Evolutionary conservation across 2,329 filamentous ascomycete species (phyloP), one percentile per base, ranked within the genome.

Genomic region (Ophiocordyceps sinensis): DNA sequence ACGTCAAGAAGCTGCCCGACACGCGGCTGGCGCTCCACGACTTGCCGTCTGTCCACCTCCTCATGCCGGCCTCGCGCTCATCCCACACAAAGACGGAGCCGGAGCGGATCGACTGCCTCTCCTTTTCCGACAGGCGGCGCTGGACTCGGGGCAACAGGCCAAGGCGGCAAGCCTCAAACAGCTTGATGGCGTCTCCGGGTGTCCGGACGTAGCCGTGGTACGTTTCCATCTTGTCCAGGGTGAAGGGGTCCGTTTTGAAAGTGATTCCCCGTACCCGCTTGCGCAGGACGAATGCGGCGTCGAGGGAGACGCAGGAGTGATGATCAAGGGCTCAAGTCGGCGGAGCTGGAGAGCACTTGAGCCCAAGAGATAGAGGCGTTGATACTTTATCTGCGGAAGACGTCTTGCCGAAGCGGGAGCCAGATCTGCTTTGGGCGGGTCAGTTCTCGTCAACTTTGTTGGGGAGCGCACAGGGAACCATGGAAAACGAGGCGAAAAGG

Each of bases 11-110:
- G 66, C 91, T 96, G 40, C 91, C 91, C 0, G 89, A 96, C 1
- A 98, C 91, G 47, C 91, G 78, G 64, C 89, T 96, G 29, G 91
- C 91, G 56, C 89, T 96, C 91, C 91, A 98, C 30, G 89, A 96
- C 62, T 98, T 98, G 43, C 91, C 91, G 53, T 98, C 91, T 1
- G 91, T 98, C 91, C 91, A 98, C 61, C 91, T 73, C 55, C 91
- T 76, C 91, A 98, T 98, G 50, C 91, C 91, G 11, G 91, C 91
- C 67, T 98, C 91, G 52, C 89, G 73, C 68, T 98, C 91, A 61
- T 98, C 91, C 91, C 91, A 98, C n/a, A 98, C 91, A 55, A 96
- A 98, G 4, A 98, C 89, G 0, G 91, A 98, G 36, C 91, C 91
- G 1, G 89, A 94, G 55, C 86, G 82, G 60, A 98, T 98, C 4